Base-by-base conservation (phyloP, 2,329 filamentous ascomycete species). In the Thyridium curvatum region DNA sequence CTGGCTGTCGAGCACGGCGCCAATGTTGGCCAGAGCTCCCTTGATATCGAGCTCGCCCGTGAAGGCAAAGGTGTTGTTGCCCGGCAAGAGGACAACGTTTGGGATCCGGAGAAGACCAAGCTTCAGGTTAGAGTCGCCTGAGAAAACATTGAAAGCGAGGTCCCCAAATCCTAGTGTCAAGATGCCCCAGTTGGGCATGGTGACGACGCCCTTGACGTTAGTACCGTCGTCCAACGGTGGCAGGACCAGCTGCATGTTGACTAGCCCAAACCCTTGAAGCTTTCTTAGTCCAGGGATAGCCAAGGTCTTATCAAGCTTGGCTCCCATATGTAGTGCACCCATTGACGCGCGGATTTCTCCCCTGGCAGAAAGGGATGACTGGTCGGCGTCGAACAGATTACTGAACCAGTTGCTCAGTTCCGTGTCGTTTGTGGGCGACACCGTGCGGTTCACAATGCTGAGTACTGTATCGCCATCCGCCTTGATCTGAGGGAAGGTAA, bases 141-240 rank as follows among this genome's bases (percentile, higher is more conserved):
- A 61, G 38, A 60, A 49, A n/a, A 72, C 38, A 32, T 69, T 66
- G 13, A 71, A 58, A 0, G 64, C 65, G 13, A 72, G 37, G 46
- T 72, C 65, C 9, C 69, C 69, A 3, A 69, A 53, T 1, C 60
- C 63, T 6, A 72, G 61, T 1, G 59, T 59, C 3, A 73, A 52
- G 1, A 60, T 50, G 3, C 67, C 66, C 28, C 55, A 52, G 45
- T 73, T 73, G 3, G 69, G 69, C 13, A 74, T 46, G 32, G 57
- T 65, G 8, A 71, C 52, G 2, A 53, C 52, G 2, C 68, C 69
- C 17, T 55, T 56, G 39, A 72, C 48, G 45, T 71, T 71, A 35
- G 55, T 57, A 9, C 64, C 65, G 12, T 66, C 58, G 0, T 52
- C 49, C 18, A 48, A 42, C 2, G 62, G 48, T 1, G 65, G 60